These are phyloP conservation scores for Linum tenue DNA, from an alignment of 345 rosid species.

Conservation along the genomic window DNA sequence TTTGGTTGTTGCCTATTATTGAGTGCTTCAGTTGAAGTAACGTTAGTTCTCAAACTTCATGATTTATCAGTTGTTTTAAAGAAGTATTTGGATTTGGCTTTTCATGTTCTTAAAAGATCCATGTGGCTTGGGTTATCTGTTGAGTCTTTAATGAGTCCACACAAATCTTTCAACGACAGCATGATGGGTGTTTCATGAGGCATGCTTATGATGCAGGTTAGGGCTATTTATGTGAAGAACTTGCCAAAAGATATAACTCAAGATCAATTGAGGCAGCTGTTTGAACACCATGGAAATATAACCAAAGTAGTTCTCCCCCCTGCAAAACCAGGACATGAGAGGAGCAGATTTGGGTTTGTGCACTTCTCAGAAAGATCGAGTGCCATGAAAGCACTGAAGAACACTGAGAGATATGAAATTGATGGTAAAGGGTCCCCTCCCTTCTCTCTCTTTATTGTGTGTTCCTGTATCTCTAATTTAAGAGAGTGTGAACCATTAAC, in stretches of 20 bases:
- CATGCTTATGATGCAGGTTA: conserved; percentile 19
- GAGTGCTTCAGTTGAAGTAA: too few species aligned
- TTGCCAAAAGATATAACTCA: conserved; percentile 24
- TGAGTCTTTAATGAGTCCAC: not conserved
- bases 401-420: conserved; percentile 29
- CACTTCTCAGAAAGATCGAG: conserved; percentile 28
- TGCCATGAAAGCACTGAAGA: conserved; percentile 31
- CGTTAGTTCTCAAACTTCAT: too few species aligned
- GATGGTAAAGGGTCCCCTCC: conserved; percentile 13
- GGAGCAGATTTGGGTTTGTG: conserved; percentile 29
- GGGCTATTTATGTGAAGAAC: conserved; percentile 31
- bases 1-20: too few species aligned
- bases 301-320: conserved; percentile 30
- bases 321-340: conserved; percentile 31
- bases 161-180: not conserved
- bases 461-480: not conserved
- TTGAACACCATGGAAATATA: conserved; percentile 22
- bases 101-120: too few species aligned
- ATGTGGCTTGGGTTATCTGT: too few species aligned
- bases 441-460: not conserved
- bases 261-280: conserved; percentile 21
- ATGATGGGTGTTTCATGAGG: not conserved
- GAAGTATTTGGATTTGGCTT: too few species aligned
- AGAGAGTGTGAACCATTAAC: not conserved
- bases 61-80: too few species aligned